A percentile compares a stretch with the other conserved stretches of the same genome.
Conservation (phyloP, 169 alveolate genomes). For the Babesia bovis region DNA sequence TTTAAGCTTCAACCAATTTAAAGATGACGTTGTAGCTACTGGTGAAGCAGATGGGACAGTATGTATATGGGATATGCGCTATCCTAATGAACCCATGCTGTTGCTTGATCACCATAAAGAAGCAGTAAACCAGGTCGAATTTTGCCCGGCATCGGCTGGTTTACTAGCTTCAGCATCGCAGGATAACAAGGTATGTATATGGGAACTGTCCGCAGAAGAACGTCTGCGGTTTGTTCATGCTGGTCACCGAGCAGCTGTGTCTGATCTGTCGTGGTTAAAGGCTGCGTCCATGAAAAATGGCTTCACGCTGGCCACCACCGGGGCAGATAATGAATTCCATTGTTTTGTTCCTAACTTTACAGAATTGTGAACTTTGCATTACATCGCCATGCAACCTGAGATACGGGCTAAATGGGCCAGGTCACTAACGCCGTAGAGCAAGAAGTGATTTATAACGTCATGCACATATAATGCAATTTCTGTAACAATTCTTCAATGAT, state of each 20-base stretch:
- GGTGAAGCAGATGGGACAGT: slow-evolving; percentile 68
- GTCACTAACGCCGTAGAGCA: no score
- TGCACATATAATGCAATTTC: no score
- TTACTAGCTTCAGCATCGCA: slow-evolving; percentile 74
- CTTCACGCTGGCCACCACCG: slow-evolving; percentile 61
- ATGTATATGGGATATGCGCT: slow-evolving; percentile 72
- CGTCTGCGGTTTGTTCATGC: slow-evolving; percentile 71
- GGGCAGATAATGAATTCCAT: slow-evolving; percentile 55
- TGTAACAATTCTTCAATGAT: no score
- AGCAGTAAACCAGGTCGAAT: slow-evolving; percentile 70
- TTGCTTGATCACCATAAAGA: slow-evolving; percentile 69
- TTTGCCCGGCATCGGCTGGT: slow-evolving; percentile 71
- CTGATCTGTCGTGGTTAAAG: slow-evolving; percentile 74
- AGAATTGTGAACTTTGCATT: slow-evolving; percentile 22
- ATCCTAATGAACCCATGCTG: slow-evolving; percentile 43
- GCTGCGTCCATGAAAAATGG: slow-evolving; percentile 35
- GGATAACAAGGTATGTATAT: slow-evolving; percentile 72
- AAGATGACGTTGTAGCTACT: slow-evolving; percentile 52
- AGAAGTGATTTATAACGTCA: no score
- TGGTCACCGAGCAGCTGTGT: slow-evolving; percentile 74
- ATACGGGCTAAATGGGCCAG: no score
- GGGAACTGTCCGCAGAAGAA: slow-evolving; percentile 68
- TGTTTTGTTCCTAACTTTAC: slow-evolving; percentile 57
- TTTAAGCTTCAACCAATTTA: slow-evolving; percentile 66
- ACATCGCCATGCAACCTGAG: no score